These are phyloP conservation scores for Hebeloma cylindrosporum DNA, from an alignment of 768 basidiomycete species.

Conservation along the genomic window DNA sequence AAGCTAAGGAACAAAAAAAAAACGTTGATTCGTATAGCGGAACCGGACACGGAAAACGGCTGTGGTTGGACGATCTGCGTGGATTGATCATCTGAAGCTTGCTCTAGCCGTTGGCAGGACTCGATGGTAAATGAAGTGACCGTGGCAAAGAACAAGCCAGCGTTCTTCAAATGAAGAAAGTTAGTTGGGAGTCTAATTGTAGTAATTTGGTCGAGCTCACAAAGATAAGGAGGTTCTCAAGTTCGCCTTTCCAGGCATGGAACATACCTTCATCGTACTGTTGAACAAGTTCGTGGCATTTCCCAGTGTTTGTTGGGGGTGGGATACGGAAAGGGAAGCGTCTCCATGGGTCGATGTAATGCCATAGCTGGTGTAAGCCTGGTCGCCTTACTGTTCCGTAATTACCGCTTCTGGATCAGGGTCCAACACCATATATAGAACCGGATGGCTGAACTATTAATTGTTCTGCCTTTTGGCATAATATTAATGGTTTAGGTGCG, in stretches of 20 bases:
- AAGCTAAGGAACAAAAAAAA: slow-evolving; percentile 27
- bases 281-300: slow-evolving; percentile 15
- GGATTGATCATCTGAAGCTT: slow-evolving; percentile 10
- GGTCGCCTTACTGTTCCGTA: too few relatives aligned
- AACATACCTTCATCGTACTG: slow-evolving; percentile 23
- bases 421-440: too few relatives aligned
- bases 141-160: slow-evolving; percentile 23
- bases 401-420: too few relatives aligned
- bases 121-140: slow-evolving; percentile 25
- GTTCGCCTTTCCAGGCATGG: slow-evolving; percentile 24
- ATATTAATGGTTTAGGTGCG: too few relatives aligned
- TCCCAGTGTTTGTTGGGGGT: slow-evolving; percentile 20
- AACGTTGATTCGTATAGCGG: slow-evolving; percentile 23
- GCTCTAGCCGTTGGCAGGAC: slow-evolving; percentile 20
- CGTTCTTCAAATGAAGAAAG: slow-evolving; percentile 5
- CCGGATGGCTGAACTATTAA: too few relatives aligned
- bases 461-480: too few relatives aligned
- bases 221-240: slow-evolving; percentile 24
- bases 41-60: slow-evolving; percentile 11
- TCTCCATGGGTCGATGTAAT: slow-evolving; percentile 16
- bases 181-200: background rate
- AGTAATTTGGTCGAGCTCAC: slow-evolving; percentile 10
- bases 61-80: slow-evolving; percentile 2
- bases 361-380: too few relatives aligned
- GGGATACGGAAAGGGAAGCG: slow-evolving; percentile 12